A percentile compares a stretch with the other conserved stretches of the same genome.
These are phyloP conservation scores for Grifola frondosa DNA, from an alignment of 1,284 basidiomycete species.

Conservation along the genomic window DNA sequence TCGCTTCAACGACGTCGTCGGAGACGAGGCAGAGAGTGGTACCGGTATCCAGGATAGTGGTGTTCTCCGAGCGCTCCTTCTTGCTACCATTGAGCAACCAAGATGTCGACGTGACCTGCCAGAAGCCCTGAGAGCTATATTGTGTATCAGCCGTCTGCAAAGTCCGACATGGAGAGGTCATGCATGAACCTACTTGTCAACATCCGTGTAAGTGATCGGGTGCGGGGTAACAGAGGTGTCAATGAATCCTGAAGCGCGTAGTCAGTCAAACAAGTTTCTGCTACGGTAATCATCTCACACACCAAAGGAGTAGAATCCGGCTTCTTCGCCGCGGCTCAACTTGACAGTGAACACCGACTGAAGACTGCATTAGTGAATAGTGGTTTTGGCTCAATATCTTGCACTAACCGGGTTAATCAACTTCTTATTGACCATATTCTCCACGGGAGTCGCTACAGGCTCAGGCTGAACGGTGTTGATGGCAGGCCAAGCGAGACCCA, in stretches of 20 bases:
- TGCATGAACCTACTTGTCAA: slow-evolving; percentile 28
- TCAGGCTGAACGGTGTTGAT: slow-evolving; percentile 38
- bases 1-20: slow-evolving; percentile 31
- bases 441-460: slow-evolving; percentile 35
- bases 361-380: neutral
- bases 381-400: neutral
- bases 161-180: too few species aligned
- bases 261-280: too few species aligned
- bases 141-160: too few species aligned
- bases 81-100: slow-evolving; percentile 29
- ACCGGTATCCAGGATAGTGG: slow-evolving; percentile 42
- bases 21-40: slow-evolving; percentile 36
- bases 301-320: slow-evolving; percentile 40
- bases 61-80: slow-evolving; percentile 29
- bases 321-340: slow-evolving; percentile 29
- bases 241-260: slow-evolving; percentile 30
- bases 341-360: slow-evolving; percentile 36
- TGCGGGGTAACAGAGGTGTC: slow-evolving; percentile 29
- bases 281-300: too few species aligned
- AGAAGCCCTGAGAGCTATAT: slow-evolving; percentile 34
- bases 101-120: slow-evolving; percentile 32
- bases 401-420: slow-evolving; percentile 27
- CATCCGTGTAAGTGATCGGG: slow-evolving; percentile 28
- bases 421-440: slow-evolving; percentile 37
- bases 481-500: slow-evolving; percentile 35